Base-by-base conservation (phyloP, 1,139 yeast species). In the Taphrina wiesneri region DNA sequence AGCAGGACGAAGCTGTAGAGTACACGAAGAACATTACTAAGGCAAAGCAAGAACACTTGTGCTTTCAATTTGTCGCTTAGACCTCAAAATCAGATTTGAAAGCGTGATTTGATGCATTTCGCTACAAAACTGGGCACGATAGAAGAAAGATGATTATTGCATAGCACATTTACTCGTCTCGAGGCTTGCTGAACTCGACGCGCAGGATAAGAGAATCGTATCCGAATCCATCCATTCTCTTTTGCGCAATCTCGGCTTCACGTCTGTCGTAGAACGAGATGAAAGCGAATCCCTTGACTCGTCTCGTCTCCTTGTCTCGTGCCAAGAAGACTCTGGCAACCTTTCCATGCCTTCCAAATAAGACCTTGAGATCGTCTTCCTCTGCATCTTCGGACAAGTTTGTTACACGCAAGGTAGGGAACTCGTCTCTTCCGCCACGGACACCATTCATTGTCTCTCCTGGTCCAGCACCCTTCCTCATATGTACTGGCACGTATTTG, bases 251-350 rank as follows among this genome's bases (percentile, higher is more conserved):
- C 78, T 88, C 87, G 57, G 98, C 99, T 73, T 80, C 81, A 67
- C 78, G 77, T 74, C 85, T 87, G 69, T 86, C 81, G 61, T 83
- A 84, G 78, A 89, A 92, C 67, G 95, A 87, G 71, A 92, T 96
- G 77, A 90, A 93, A n/a, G 99, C 99, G 78, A 92, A 86, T 73
- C 99, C 99, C 80, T 93, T 88, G 67, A 96, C 89, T 77, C 88
- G 88, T 70, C 96, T 96, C 36, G 98, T 93, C 73, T 89, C 96
- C 80, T 91, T 88, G 80, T 92, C 90, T 80, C 90, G 87, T 70
- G 91, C 93, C 71, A 93, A 82, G 71, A 88, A 87, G 72, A 89
- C 90, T 80, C 97, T 87, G 73, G 84, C 86, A 72, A 91, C 83
- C 62, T 75, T 74, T 71, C 91, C 96, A 75, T 83, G 87, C 73